Evolutionary conservation across 768 basidiomycete genomes (phyloP), one percentile per base, ranked within the genome.

Genomic region (Boletus rex-veris): DNA sequence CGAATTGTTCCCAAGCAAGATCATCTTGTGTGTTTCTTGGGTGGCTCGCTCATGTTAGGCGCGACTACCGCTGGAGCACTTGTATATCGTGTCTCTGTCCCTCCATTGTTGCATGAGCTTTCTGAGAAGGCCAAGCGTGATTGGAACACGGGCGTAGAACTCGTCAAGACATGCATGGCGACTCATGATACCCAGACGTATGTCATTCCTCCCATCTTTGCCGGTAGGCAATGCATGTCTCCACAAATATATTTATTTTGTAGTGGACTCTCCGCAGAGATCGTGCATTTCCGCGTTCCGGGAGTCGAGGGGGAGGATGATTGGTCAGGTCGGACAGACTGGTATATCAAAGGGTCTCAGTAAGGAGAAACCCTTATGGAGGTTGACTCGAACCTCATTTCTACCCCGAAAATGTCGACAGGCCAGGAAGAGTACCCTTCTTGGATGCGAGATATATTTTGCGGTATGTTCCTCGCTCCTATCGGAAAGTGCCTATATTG

Each of bases 391-490:
- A 49, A 18, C 14, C 45, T 66, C 19, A 61, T 19, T 26, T 37
- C 40, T 37, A 21, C 36, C 28, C 45, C 24, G 3, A 30, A 37
- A 37, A 51, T 24, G 16, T 43, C 50, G 18, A 50, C 42, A 73
- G 71, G 6, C 63, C 63, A 33, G 66, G 62, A 15, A 46, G 18
- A n/a, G 44, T 28, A 9, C 58, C 72, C 6, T 72, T 84, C 1
- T 86, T 93, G 58, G 93, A 96, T 61, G 92, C 92, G 11, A 83
- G 93, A 37, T 97, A 98, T 67, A 97, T 98, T 69, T 83, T 98
- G 9, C 84, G 93, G 82, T 82, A 53, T 24, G 78, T 67, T 49
- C n/a, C 42, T 38, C 12, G 15, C 8, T 14, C 41, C 39, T 45
- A 18, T 46, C 33, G 38, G 12, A 41, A 38, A 18, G 10, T 15